Evolutionary conservation across 805 yeast genomes (phyloP), one percentile per base, ranked within the genome.

Genomic region (Wickerhamomyces tratensis): DNA sequence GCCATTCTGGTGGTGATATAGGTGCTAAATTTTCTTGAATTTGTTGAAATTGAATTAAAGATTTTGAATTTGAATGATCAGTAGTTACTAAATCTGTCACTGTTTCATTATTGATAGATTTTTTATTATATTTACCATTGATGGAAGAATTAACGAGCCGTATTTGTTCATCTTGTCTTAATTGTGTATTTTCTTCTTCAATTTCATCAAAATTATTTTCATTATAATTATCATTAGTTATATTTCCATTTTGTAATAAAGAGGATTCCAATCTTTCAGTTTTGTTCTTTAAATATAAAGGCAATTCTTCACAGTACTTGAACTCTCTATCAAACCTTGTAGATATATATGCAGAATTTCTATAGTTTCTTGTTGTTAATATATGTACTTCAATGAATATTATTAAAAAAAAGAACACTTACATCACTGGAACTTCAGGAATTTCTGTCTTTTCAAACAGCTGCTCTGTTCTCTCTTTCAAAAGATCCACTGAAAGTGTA

Each of bases 1-100:
- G 86, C 72, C 68, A 64, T 35, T 50, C 51, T 0, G 69, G 67
- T 12, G 13, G 13, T 31, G 46, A 45, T 2, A 42, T 40, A 4
- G 56, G 53, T 1, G 47, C 41, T 36, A 45, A 46, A 27, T 43
- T 40, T 29, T 50, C 46, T 30, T 38, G 34, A 14, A 26, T 10
- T 35, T 45, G 46, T 35, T 48, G 53, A 5, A 26, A 20, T 10
- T 44, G 39, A 3, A 52, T 45, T 5, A 48, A 39, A 4, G 43
- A 20, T 15, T 41, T 48, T 15, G 53, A 47, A 25, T 34, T 25
- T 10, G 42, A 37, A 13, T 38, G 43, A 15, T 40, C 43, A 14
- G 12, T 15, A n/a, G 25, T 35, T 7, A 8, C 33, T 30, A 20
- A 40, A 33, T 12, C 25, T 8, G 14, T 7, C n/a, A 30, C 13